phyloP scores from a whole-genome alignment of 345 rosid species.

The Aquilaria yunnanensis region DNA sequence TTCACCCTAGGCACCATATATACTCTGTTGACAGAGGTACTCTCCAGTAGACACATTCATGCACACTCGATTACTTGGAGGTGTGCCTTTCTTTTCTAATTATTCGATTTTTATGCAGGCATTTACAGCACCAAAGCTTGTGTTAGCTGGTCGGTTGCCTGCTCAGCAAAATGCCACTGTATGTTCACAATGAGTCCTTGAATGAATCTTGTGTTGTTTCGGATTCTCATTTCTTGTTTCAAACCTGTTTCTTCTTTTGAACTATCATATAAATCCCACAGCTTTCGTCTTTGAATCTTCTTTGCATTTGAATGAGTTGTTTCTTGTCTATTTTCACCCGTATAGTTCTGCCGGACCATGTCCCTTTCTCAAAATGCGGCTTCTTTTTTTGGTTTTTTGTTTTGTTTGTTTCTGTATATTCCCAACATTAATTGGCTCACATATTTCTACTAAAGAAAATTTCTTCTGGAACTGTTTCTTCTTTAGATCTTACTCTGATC shows the following conservation, averaged over 20 bases:
- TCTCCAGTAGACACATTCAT: background rate
- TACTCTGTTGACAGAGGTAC: constrained; percentile 89
- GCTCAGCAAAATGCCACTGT: constrained; percentile 99
- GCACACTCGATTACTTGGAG: constrained; percentile 16
- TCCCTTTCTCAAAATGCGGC: background rate
- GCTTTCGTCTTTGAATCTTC: background rate
- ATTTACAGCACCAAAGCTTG: constrained; percentile 95
- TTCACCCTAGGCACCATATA: constrained; percentile 89
- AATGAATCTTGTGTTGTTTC: constrained; percentile 5
- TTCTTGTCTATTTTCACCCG: background rate
- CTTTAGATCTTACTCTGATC: constrained; percentile 1
- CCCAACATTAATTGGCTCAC: background rate
- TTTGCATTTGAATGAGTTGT: background rate
- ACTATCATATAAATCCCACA: background rate
- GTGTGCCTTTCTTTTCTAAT: constrained; percentile 5
- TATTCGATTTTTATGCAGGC: constrained; percentile 45
- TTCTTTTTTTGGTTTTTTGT: no score
- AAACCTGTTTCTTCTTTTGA: constrained; percentile 7
- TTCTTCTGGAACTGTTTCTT: background rate
- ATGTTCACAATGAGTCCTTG: constrained; percentile 28
- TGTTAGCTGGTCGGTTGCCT: constrained; percentile 94
- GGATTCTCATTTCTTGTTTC: constrained; percentile 5
- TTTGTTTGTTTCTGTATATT: background rate
- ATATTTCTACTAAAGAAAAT: background rate
- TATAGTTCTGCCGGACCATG: background rate